Evolutionary conservation across 352 stramenopile genomes (phyloP), one percentile per base, ranked within the genome.

Genomic region (Phytophthora pisi): DNA sequence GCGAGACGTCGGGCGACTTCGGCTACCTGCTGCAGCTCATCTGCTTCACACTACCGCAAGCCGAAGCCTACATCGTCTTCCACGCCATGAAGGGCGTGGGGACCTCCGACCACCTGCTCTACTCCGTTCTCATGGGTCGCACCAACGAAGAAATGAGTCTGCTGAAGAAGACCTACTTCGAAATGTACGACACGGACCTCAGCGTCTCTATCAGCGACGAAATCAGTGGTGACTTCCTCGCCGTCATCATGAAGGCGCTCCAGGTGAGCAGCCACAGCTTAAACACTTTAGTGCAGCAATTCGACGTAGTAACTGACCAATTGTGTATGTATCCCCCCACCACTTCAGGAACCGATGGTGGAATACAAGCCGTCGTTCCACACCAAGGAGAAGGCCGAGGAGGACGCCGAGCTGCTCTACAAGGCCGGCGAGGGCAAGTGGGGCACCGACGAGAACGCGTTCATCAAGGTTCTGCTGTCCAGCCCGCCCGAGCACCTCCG

Each of bases 381-480:
- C 75, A 91, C 82, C 11, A 66, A 74, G 26, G 72, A 78, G 28
- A 91, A 92, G 70, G 86, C 84, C 20, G 77, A 79, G 26, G 75
- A 86, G 38, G 75, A 92, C 47, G 82, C 78, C 13, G 78, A 92
- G 16, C 56, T 72, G 13, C 66, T 94, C 34, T 94, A 92, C 75
- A 91, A 91, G 24, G 81, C 86, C 4, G 86, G 86, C 42, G 81
- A 94, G 57, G 86, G 82, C 64, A 90, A 92, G 67, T 92, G 81
- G 81, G 84, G 84, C 55, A 94, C 84, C 45, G 84, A 94, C 64
- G 83, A 89, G 52, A 78, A 82, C 11, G 63, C 46, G 3, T 92
- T 94, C 62, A 70, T 85, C 28, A 91, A 90, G 63, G 70, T 86
- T 36, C 57, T 91, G 43, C 56, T 91, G 46, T 58, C 79, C 10